Evolutionary conservation across 2,329 filamentous ascomycete genomes (phyloP).

Genomic region (Phaeosphaeriaceae sp.): DNA sequence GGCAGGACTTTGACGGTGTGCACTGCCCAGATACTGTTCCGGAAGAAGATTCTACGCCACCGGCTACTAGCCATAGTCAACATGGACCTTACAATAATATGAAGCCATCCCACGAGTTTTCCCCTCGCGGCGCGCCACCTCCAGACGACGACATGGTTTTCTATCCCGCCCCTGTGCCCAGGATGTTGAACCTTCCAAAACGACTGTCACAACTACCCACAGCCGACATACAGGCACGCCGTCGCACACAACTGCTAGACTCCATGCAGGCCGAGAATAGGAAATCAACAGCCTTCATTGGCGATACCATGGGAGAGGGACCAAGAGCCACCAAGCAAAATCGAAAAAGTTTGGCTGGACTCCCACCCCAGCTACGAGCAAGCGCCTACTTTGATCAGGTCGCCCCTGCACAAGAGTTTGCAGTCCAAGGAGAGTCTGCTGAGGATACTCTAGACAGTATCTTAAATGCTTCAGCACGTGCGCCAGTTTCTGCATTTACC

Average conservation of each 20-base stretch:
- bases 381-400: conserved; percentile 85
- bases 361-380: conserved; percentile 88
- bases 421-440: conserved; percentile 76
- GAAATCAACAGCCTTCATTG: conserved; percentile 53
- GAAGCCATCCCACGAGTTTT: conserved; percentile 51
- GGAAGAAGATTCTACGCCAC: conserved; percentile 36
- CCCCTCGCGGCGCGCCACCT: conserved; percentile 50
- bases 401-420: conserved; percentile 60
- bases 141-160: conserved; percentile 85
- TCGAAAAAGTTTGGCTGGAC: conserved; percentile 55
- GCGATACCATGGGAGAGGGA: conserved; percentile 5
- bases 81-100: conserved; percentile 42
- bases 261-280: conserved; percentile 63
- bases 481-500: conserved; percentile 89
- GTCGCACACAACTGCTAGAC: conserved; percentile 75
- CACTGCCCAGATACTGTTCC: conserved; percentile 66
- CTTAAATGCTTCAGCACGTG: conserved; percentile 83
- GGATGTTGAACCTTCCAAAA: conserved; percentile 90
- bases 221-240: conserved; percentile 67
- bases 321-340: conserved; percentile 36
- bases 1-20: conserved; percentile 82
- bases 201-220: conserved; percentile 79
- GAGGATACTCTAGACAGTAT: conserved; percentile 90
- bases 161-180: conserved; percentile 93
- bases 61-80: conserved; percentile 31